Conservation (phyloP, 108 stramenopile species). For the Fistulifera pelliculosa region DNA sequence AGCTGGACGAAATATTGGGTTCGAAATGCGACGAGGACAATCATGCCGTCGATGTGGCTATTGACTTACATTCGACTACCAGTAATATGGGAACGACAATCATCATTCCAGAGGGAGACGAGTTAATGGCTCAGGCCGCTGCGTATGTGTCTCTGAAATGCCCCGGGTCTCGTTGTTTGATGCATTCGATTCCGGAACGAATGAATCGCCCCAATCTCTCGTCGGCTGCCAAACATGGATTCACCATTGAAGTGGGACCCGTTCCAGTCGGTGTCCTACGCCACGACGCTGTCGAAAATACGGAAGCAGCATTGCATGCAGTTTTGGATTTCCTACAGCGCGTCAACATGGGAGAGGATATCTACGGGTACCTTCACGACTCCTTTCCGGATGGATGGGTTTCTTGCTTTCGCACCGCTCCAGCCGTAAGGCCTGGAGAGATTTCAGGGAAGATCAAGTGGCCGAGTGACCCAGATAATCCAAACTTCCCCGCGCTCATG, state of each 20-base stretch:
- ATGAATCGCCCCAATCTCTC: constrained; percentile 58
- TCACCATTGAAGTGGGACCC: constrained; percentile 82
- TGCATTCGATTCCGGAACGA: constrained; percentile 53
- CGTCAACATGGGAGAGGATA: constrained; percentile 13
- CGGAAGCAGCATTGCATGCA: constrained; percentile 41
- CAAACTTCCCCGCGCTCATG: constrained; percentile 53
- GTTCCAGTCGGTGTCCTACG: constrained; percentile 71
- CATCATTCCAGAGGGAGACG: constrained; percentile 62
- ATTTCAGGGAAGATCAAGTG: constrained; percentile 65
- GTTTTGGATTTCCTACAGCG: constrained; percentile 59
- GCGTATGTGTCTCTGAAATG: constrained; percentile 63
- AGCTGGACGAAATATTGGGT: constrained; percentile 61
- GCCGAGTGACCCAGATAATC: constrained; percentile 52
- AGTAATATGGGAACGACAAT: constrained; percentile 75
- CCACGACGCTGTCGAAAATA: constrained; percentile 76
- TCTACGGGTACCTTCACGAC: constrained; percentile 13
- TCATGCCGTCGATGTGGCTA: constrained; percentile 38
- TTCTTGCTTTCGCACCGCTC: constrained; percentile 71
- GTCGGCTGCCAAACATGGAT: constrained; percentile 49
- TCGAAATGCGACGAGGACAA: constrained; percentile 32
- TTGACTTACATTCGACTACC: constrained; percentile 81
- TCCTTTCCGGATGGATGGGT: constrained; percentile 32
- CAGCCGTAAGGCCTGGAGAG: constrained; percentile 56
- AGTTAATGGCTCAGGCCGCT: constrained; percentile 56
- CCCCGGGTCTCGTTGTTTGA: constrained; percentile 28